These are phyloP conservation scores for Candida smagusa DNA, from an alignment of 1,139 yeast genomes.

Conservation along the genomic window DNA sequence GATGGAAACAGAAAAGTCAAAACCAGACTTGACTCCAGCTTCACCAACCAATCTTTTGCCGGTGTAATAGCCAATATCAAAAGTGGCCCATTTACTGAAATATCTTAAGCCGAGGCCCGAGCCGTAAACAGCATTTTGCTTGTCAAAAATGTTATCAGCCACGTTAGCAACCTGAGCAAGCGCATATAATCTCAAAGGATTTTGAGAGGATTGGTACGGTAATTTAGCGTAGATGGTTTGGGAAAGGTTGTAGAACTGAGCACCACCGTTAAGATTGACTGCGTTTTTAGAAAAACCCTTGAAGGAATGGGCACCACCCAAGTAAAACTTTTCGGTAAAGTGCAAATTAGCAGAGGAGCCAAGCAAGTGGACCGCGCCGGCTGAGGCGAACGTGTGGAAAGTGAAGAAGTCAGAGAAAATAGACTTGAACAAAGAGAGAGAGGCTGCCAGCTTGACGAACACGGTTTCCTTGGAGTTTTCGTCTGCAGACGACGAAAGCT, in stretches of 20 bases:
- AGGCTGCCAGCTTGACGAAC: constrained; percentile 27
- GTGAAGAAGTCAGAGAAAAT: constrained; percentile 36
- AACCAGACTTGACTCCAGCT: constrained; percentile 42
- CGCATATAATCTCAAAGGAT: constrained; percentile 44
- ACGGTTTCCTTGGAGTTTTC: constrained; percentile 20
- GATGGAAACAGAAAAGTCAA: constrained; percentile 45
- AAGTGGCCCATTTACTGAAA: constrained; percentile 43
- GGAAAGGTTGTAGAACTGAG: constrained; percentile 35
- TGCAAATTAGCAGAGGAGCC: constrained; percentile 30
- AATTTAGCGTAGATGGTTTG: constrained; percentile 35
- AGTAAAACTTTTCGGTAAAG: constrained; percentile 46
- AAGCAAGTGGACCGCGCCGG: constrained; percentile 32
- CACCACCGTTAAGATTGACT: constrained; percentile 39
- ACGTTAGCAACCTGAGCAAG: constrained; percentile 34
- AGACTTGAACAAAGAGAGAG: constrained; percentile 35
- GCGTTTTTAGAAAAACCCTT: constrained; percentile 40
- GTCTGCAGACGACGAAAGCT: constrained; percentile 31
- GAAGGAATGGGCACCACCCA: constrained; percentile 42
- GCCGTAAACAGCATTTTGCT: constrained; percentile 25
- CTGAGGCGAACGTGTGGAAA: constrained; percentile 28
- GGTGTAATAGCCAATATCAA: constrained; percentile 46
- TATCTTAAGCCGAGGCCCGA: constrained; percentile 45
- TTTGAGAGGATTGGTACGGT: constrained; percentile 24
- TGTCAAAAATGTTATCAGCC: constrained; percentile 25
- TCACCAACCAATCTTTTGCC: constrained; percentile 26